Base-by-base conservation (phyloP, 176 grass and related monocot species). In the Hordeum marinum region DNA sequence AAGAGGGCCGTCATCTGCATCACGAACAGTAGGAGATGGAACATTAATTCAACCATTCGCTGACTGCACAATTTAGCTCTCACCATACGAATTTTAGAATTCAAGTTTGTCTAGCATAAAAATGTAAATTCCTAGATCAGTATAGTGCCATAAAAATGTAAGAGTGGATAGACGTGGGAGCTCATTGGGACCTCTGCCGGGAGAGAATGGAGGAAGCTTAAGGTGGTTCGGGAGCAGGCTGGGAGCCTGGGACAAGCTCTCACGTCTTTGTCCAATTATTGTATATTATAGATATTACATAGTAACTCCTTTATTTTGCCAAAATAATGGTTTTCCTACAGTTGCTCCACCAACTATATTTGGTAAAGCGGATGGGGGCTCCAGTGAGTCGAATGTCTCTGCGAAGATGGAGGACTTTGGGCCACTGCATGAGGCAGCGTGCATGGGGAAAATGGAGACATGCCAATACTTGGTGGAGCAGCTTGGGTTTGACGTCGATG, bases 381-480 rank as follows among this genome's bases (percentile, higher is more conserved):
- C 27, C 59, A 65, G 41, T 71, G 69, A 87, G 18, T 65, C 43
- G 0, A 32, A 12, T 80, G 23, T 18, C 23, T 63, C 32, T 40
- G 43, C 17, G 68, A 43, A 62, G 21, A 29, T 79, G 77, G 58
- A 81, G 77, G 78, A 42, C 0, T 1, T 75, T 7, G 77, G 58
- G 17, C 76, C 77, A 55, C 68, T 81, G 7, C 68, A 81, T 41
- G 58, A 60, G 55, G 85, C 77, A 87, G 55, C 85, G 65, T 55
- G 60, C 41, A 63, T 61, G 1, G 85, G 68, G 25, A 73, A 64
- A n/a, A 26, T 87, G 23, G 68, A 87, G 3, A 63, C 77, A 40
- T 55, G 41, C 78, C 80, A 29, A 34, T 80, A 87, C 68, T 81
- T 87, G 84, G 85, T 81, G 69, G 85, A 87, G 77, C 54, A 81